These are phyloP conservation scores for Pythium chondricola DNA, from an alignment of 352 stramenopile species.

Conservation along the genomic window DNA sequence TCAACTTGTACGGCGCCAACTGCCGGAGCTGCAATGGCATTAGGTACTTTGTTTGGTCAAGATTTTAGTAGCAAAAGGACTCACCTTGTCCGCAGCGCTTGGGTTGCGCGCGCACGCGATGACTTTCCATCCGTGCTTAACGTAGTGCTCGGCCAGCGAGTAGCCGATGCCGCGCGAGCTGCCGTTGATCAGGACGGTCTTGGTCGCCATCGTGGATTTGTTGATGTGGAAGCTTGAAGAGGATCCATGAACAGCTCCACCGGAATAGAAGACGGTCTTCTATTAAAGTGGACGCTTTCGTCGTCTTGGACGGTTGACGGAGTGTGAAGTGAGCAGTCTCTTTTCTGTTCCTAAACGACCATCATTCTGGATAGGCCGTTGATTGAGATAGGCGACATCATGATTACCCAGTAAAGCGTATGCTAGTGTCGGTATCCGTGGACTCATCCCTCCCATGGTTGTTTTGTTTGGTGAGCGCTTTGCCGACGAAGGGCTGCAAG, in stretches of 20 bases:
- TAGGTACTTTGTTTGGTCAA: background rate
- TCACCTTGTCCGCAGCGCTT: constrained; percentile 9
- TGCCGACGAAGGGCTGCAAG: no score
- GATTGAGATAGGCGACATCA: constrained; percentile 7
- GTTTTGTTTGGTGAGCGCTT: constrained; percentile 16
- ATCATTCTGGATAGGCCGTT: constrained; percentile 3
- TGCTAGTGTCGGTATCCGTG: background rate
- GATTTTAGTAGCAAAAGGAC: no score
- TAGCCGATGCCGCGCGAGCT: constrained; percentile 27
- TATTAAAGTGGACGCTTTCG: constrained; percentile 1
- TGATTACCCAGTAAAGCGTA: background rate
- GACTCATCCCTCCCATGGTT: constrained; percentile 3
- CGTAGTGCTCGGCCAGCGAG: constrained; percentile 22
- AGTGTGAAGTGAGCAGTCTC: no score
- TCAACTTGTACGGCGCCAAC: constrained; percentile 28
- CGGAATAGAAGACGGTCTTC: background rate
- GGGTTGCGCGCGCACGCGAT: constrained; percentile 12
- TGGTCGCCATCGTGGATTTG: constrained; percentile 7
- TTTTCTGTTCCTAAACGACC: constrained; percentile 2
- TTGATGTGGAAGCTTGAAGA: background rate
- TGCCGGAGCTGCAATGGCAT: constrained; percentile 22
- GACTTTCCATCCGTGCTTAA: constrained; percentile 20
- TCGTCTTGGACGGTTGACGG: constrained; percentile 2
- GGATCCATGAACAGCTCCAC: background rate
- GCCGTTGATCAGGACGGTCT: constrained; percentile 31